phyloP scores from a whole-genome alignment of 225 moss, liverwort and hornwort genomes.

The Rhytidiadelphus loreus region DNA sequence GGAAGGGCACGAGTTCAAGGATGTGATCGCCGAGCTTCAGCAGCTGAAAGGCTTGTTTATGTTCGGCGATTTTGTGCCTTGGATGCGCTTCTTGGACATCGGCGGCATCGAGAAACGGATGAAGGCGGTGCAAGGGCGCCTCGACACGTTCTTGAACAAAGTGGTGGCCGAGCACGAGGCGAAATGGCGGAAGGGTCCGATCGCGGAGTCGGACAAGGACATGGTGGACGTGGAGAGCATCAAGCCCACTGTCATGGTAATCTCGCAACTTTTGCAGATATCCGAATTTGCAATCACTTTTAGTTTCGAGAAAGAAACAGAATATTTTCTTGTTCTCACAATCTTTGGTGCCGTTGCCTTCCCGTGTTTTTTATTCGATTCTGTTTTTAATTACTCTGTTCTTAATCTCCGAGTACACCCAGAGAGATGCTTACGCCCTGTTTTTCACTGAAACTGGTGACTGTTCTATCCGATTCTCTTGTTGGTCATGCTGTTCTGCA shows the following conservation, averaged over 20 bases:
- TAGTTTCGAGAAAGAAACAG: neutral
- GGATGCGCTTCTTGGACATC: constrained; percentile 6
- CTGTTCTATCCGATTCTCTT: no score
- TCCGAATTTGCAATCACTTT: no score
- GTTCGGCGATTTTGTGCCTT: constrained; percentile 17
- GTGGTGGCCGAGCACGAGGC: constrained; percentile 11
- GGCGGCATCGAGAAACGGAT: constrained; percentile 24
- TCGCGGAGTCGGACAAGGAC: constrained; percentile 14
- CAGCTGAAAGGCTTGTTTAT: constrained; percentile 13
- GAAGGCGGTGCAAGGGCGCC: neutral
- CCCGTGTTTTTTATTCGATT: neutral
- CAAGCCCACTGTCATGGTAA: constrained; percentile 18
- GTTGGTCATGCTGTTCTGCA: neutral
- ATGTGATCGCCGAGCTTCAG: neutral
- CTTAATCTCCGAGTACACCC: no score
- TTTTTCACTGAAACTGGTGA: neutral
- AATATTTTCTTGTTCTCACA: no score
- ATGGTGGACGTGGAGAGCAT: constrained; percentile 17
- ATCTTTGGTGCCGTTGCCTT: neutral
- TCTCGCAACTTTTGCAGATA: neutral
- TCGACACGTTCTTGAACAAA: constrained; percentile 7
- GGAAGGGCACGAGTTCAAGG: neutral
- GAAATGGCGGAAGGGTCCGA: neutral
- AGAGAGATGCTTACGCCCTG: neutral
- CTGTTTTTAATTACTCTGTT: neutral